These are phyloP conservation scores for Calonectria pauciramosa DNA, from an alignment of 2,329 filamentous ascomycete species.

Conservation along the genomic window DNA sequence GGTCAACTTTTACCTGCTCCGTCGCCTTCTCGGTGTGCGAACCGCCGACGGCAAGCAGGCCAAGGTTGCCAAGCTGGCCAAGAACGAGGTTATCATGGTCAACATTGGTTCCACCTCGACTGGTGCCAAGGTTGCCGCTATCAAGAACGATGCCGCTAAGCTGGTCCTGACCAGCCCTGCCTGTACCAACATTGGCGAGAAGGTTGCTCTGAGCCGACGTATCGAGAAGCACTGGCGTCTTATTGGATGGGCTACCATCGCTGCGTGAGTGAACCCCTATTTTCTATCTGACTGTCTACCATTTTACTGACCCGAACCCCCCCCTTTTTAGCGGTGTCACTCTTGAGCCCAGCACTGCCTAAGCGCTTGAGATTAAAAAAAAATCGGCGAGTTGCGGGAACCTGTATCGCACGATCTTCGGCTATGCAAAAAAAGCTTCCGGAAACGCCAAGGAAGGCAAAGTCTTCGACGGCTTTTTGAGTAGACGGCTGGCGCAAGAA, in stretches of 20 bases:
- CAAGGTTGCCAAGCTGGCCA: slow-evolving; percentile 97
- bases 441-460: slow-evolving; percentile 38
- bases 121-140: slow-evolving; percentile 95
- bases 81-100: slow-evolving; percentile 99
- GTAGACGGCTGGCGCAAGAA: slow-evolving; percentile 46
- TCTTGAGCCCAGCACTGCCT: slow-evolving; percentile 64
- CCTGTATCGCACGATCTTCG: slow-evolving; percentile 40
- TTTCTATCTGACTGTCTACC: neutral
- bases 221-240: slow-evolving; percentile 99
- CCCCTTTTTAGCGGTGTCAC: slow-evolving; percentile 62
- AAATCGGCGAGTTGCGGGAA: slow-evolving; percentile 34
- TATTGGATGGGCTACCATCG: slow-evolving; percentile 90
- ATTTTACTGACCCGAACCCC: slow-evolving; percentile 39
- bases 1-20: slow-evolving; percentile 99
- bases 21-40: slow-evolving; percentile 94
- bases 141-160: slow-evolving; percentile 98
- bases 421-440: slow-evolving; percentile 32
- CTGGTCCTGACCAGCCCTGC: slow-evolving; percentile 92
- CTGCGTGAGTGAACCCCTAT: slow-evolving; percentile 66
- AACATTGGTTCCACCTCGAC: slow-evolving; percentile 99
- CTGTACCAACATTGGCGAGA: slow-evolving; percentile 97
- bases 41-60: slow-evolving; percentile 99
- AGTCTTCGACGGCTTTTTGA: slow-evolving; percentile 42
- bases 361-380: slow-evolving; percentile 39
- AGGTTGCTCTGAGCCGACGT: slow-evolving; percentile 95